These are phyloP conservation scores for Teunomyces panamensis DNA, from an alignment of 805 yeast genomes.

Conservation along the genomic window DNA sequence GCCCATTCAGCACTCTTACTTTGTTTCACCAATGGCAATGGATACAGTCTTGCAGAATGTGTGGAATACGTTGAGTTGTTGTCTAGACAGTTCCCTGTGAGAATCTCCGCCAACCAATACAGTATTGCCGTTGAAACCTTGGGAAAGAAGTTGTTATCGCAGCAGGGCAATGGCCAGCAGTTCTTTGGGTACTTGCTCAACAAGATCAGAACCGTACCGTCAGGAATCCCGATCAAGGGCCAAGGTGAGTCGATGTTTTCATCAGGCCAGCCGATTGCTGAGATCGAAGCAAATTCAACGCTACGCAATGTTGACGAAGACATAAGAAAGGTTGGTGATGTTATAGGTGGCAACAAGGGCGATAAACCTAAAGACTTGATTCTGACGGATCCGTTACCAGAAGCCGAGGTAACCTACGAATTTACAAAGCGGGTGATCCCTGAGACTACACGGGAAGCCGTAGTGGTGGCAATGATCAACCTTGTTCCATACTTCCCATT, in stretches of 20 bases:
- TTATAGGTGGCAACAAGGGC: slow-evolving; percentile 27
- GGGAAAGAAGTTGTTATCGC: slow-evolving; percentile 39
- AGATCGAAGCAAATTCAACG: slow-evolving; percentile 36
- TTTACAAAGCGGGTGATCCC: slow-evolving; percentile 27
- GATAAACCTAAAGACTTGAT: slow-evolving; percentile 32
- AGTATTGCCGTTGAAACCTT: slow-evolving; percentile 56
- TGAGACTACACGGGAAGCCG: slow-evolving; percentile 47
- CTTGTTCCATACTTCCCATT: slow-evolving; percentile 53
- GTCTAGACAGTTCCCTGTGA: slow-evolving; percentile 53
- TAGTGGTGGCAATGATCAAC: slow-evolving; percentile 45
- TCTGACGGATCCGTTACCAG: slow-evolving; percentile 12
- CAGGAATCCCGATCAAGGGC: slow-evolving; percentile 25
- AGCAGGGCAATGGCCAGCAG: slow-evolving; percentile 23
- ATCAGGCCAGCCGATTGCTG: slow-evolving; percentile 39
- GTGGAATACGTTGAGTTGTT: slow-evolving; percentile 46
- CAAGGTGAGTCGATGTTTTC: slow-evolving; percentile 14
- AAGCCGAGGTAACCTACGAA: slow-evolving; percentile 13
- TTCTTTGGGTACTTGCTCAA: slow-evolving; percentile 43
- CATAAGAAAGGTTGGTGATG: slow-evolving; percentile 15
- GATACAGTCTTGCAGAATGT: slow-evolving; percentile 16
- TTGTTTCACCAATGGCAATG: slow-evolving; percentile 28
- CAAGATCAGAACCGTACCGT: slow-evolving; percentile 34
- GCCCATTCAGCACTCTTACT: slow-evolving; percentile 56
- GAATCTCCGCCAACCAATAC: slow-evolving; percentile 53
- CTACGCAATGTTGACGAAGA: slow-evolving; percentile 25